Percentiles rank a stretch among this genome's conserved stretches.
phyloP scores from a whole-genome alignment of 371 early-diverging fungal genomes.

The Phascolomyces articulosus region DNA sequence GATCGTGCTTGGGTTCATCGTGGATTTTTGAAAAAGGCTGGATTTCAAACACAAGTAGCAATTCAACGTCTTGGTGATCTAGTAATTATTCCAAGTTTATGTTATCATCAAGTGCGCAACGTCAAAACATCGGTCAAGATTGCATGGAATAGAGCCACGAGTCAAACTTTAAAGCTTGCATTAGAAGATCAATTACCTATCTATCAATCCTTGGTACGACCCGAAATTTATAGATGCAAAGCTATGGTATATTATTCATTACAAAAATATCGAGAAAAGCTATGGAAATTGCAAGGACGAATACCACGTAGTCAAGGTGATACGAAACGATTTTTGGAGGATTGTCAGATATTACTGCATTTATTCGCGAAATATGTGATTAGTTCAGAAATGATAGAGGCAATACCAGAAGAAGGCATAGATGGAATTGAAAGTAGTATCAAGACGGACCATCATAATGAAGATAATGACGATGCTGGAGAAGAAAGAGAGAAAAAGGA shows the following conservation, averaged over 20 bases:
- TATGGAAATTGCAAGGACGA: background rate
- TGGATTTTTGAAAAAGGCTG: background rate
- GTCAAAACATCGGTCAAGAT: slow-evolving; percentile 32
- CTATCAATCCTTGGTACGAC: slow-evolving; percentile 29
- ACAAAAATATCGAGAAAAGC: background rate
- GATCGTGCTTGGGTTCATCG: slow-evolving; percentile 37
- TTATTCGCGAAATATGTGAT: slow-evolving; percentile 21
- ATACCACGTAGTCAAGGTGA: background rate
- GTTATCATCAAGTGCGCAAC: slow-evolving; percentile 46
- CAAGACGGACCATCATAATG: too few relatives aligned
- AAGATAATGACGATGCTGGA: background rate
- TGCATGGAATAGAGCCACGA: slow-evolving; percentile 44
- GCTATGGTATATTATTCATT: slow-evolving; percentile 26
- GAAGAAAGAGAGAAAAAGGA: background rate
- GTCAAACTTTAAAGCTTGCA: slow-evolving; percentile 22
- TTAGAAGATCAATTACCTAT: slow-evolving; percentile 35
- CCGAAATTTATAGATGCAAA: slow-evolving; percentile 41
- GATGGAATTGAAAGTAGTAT: background rate
- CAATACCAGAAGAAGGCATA: slow-evolving; percentile 18
- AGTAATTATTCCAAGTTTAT: slow-evolving; percentile 42
- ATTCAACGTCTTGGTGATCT: slow-evolving; percentile 39
- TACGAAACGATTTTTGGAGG: slow-evolving; percentile 5
- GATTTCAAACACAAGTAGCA: slow-evolving; percentile 24
- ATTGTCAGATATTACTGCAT: slow-evolving; percentile 15
- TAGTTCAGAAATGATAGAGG: slow-evolving; percentile 26